A percentile compares a stretch with the other conserved stretches of the same genome.
phyloP scores from a whole-genome alignment of 73 alveolate genomes.

The Tetrahymena elliotti region DNA sequence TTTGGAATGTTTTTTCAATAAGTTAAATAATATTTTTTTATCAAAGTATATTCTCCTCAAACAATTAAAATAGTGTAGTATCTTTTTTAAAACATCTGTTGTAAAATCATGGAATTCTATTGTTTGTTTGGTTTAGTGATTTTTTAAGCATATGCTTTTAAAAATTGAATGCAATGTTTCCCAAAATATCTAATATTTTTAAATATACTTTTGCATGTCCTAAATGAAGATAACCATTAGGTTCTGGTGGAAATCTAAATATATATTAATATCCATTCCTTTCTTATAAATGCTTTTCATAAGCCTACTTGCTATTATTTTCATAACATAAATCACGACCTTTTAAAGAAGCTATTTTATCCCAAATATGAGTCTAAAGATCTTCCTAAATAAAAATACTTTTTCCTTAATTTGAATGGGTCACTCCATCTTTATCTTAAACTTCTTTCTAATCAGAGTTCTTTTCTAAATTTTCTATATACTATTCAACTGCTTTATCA shows the following conservation, averaged over 20 bases:
- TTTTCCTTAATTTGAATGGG: not conserved
- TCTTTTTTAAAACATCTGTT: no score
- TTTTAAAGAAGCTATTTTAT: not conserved
- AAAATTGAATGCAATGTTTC: no score
- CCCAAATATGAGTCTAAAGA: not conserved
- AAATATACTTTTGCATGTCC: conserved; percentile 95
- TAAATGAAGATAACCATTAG: conserved; percentile 99
- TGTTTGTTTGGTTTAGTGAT: no score
- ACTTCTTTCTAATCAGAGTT: not conserved
- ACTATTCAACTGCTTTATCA: not conserved
- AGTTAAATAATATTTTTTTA: no score
- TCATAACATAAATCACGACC: not conserved
- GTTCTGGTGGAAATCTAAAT: conserved; percentile 99
- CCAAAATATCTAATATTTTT: no score
- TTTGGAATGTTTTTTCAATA: no score
- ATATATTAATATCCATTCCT: conserved; percentile 71
- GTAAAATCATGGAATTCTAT: no score
- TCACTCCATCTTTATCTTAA: not conserved
- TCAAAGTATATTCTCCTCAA: no score
- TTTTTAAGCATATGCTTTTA: no score
- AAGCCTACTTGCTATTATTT: conserved; percentile 53
- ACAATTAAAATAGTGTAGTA: no score
- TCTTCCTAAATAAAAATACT: not conserved
- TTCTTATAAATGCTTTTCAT: conserved; percentile 48
- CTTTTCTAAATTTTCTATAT: not conserved